phyloP scores from a whole-genome alignment of 495 filamentous ascomycete genomes.

The Xylaria intraflava region DNA sequence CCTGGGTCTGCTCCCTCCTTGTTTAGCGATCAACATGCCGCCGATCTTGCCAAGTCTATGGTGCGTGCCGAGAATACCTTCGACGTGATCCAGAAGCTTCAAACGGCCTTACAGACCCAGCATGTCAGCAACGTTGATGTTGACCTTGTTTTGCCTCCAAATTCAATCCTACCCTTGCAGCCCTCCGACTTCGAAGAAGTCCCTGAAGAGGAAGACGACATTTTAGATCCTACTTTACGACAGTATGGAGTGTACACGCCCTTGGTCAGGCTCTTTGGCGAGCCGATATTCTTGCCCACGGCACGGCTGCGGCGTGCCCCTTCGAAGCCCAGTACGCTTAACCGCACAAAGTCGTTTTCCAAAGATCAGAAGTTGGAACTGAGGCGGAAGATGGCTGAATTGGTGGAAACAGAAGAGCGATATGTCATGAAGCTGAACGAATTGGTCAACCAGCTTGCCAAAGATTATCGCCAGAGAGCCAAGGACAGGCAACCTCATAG shows the following conservation, averaged over 20 bases:
- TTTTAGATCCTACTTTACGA: conserved; percentile 51
- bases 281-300: conserved; percentile 79
- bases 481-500: conserved; percentile 51
- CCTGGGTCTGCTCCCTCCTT: conserved; percentile 56
- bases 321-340: conserved; percentile 73
- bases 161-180: conserved; percentile 57
- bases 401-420: conserved; percentile 88
- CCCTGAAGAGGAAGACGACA: conserved; percentile 52
- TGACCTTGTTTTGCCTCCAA: conserved; percentile 76
- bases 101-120: conserved; percentile 66
- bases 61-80: conserved; percentile 64
- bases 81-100: conserved; percentile 65
- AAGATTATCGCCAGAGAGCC: conserved; percentile 65
- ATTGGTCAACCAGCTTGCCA: conserved; percentile 66
- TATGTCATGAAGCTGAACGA: conserved; percentile 83
- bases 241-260: conserved; percentile 70
- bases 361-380: conserved; percentile 77
- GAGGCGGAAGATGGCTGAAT: conserved; percentile 81
- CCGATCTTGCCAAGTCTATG: conserved; percentile 79
- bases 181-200: conserved; percentile 45
- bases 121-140: conserved; percentile 77
- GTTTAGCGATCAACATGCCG: conserved; percentile 90
- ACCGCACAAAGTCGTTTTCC: conserved; percentile 63
- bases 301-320: conserved; percentile 79
- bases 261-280: conserved; percentile 70